Conservation (phyloP, 257 asterid species). For the Penstemon davidsonii region DNA sequence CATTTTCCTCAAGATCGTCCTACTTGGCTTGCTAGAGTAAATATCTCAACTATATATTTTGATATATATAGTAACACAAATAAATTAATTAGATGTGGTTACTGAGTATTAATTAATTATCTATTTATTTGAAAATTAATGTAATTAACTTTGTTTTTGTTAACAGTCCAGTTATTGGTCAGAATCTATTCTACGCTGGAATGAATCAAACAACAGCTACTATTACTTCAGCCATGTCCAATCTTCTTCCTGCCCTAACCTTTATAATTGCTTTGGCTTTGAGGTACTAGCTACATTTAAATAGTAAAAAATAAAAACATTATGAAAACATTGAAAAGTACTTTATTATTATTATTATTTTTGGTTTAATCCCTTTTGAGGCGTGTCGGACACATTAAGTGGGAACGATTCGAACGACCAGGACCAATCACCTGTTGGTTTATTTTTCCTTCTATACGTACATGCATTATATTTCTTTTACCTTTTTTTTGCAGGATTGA, state of each 20-base stretch:
- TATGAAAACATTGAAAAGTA: not conserved
- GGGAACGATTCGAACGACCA: too few species aligned
- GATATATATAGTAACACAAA: too few species aligned
- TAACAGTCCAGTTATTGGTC: slow-evolving; percentile 44
- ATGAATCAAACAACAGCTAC: slow-evolving; percentile 51
- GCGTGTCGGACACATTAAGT: too few species aligned
- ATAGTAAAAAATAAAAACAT: not conserved
- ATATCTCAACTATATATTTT: not conserved
- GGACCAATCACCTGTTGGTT: too few species aligned
- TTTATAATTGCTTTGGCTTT: slow-evolving; percentile 21
- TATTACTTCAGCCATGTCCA: slow-evolving; percentile 45
- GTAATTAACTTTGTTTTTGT: not conserved
- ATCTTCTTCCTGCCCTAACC: slow-evolving; percentile 53
- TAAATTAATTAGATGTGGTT: not conserved
- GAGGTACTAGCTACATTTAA: slow-evolving; percentile 2
- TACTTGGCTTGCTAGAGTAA: slow-evolving; percentile 62
- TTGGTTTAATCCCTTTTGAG: too few species aligned
- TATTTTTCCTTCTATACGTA: too few species aligned
- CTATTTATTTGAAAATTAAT: not conserved
- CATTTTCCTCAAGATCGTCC: slow-evolving; percentile 44
- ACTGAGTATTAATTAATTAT: not conserved
- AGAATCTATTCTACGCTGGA: slow-evolving; percentile 49
- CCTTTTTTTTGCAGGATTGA: slow-evolving; percentile 38
- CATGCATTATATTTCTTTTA: too few species aligned
- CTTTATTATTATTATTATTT: too few species aligned